Evolutionary conservation across 2,329 filamentous ascomycete genomes (phyloP).

Genomic region (Alternaria triticimaculans): DNA sequence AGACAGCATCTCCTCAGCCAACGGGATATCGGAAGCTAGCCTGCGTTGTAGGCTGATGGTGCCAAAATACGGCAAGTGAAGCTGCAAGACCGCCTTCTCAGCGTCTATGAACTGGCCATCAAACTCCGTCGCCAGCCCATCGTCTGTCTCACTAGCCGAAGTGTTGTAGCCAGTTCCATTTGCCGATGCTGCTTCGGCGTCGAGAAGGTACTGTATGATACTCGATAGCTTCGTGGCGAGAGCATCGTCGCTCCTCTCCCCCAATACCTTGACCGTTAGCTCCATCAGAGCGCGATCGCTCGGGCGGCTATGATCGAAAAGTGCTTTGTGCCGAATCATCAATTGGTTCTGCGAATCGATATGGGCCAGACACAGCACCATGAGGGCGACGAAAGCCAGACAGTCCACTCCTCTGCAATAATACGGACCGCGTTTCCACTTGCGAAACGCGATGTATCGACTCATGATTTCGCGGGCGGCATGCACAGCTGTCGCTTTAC

Average conservation of each 20-base stretch:
- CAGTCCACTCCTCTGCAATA: constrained; percentile 27
- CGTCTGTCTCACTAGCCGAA: constrained; percentile 18
- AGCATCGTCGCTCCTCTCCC: constrained; percentile 11
- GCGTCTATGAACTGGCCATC: constrained; percentile 23
- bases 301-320: constrained; percentile 14
- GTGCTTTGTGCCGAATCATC: background rate
- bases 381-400: constrained; percentile 27
- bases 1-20: background rate
- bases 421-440: constrained; percentile 5
- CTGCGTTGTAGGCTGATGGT: constrained; percentile 32
- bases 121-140: constrained; percentile 20
- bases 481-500: constrained; percentile 23
- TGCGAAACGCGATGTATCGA: constrained; percentile 20
- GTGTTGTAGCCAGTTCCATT: constrained; percentile 17
- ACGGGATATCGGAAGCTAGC: background rate
- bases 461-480: constrained; percentile 22
- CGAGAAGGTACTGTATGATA: constrained; percentile 17
- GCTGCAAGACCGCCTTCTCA: constrained; percentile 8
- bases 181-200: constrained; percentile 18
- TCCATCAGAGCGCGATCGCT: constrained; percentile 27
- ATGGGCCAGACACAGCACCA: constrained; percentile 21
- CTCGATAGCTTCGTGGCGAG: constrained; percentile 12
- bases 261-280: constrained; percentile 13
- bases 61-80: constrained; percentile 25
- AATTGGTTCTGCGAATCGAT: constrained; percentile 9